Evolutionary conservation across 1,284 basidiomycete species (phyloP), one percentile per base, ranked within the genome.

Genomic region (Boletus hoseneyae): DNA sequence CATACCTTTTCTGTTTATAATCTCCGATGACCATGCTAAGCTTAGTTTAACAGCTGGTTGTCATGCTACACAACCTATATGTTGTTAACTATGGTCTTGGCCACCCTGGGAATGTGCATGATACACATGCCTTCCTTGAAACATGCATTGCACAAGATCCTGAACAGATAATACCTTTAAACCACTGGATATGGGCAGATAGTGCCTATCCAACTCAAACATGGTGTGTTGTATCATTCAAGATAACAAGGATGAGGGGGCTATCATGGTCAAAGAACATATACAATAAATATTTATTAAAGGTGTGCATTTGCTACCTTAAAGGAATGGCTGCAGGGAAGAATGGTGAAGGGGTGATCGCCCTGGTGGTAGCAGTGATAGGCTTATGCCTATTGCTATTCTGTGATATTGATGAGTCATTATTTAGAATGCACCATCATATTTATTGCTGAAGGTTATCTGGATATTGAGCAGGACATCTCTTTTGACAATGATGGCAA

Each of bases 181-280:
- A 13, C 1, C 45, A 56, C 8, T 46, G 48, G 38, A 47, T 57
- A 1, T 56, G 49, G 54, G 54, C 18, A 1, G 39, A 57, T 4
- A 45, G 32, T 1, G 29, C 55, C 1, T 56, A 56, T 3, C 13
- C 33, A 1, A 16, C 11, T 2, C 7, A 39, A 1, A 13, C 15
- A 0, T 56, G 51, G 55, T 57, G 41, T 38, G 38, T 44, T 10
- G 18, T 57, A 0, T 44, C 50, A 0, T 56, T 57, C n/a, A 56
- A 56, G 33, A 25, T 21, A 19, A 16, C 34, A 7, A 0, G 11
- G 5, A 21, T 16, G 12, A 5, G 2, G 0, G 1, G 8, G 1
- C 16, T 27, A n/a, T 40, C 38, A 27, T 7, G 8, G 3, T 6
- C 3, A 16, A 15, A 40, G 19, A 36, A 42, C 10, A 16, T 23